Evolutionary conservation across 2,329 filamentous ascomycete species (phyloP).

Genomic region (Thelonectria rubi): DNA sequence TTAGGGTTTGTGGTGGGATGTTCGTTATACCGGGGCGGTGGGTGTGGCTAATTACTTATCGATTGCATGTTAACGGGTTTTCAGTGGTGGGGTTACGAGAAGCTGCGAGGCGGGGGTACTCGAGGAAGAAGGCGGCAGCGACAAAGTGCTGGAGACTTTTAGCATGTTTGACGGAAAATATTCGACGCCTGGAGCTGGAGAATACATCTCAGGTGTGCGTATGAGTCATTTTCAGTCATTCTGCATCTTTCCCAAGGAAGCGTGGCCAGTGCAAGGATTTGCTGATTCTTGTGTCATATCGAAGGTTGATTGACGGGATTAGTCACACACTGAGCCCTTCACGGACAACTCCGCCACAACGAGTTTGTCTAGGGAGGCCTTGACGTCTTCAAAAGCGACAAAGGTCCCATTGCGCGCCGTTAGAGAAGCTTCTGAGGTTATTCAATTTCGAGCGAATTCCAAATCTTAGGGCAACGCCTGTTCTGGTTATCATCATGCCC

Average conservation of each 20-base stretch:
- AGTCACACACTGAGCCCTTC: constrained; percentile 39
- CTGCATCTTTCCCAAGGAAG: constrained; percentile 24
- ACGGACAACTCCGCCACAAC: constrained; percentile 26
- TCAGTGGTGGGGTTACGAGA: constrained; percentile 31
- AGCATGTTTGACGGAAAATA: constrained; percentile 14
- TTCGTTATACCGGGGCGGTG: constrained; percentile 35
- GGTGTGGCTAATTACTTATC: constrained; percentile 41
- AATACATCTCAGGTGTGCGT: constrained; percentile 16
- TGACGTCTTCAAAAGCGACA: constrained; percentile 14
- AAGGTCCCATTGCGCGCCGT: background rate
- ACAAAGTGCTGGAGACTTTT: constrained; percentile 15
- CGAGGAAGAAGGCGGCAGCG: constrained; percentile 16
- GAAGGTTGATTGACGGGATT: constrained; percentile 28
- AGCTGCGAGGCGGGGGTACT: constrained; percentile 42
- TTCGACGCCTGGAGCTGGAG: background rate
- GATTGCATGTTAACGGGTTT: constrained; percentile 40
- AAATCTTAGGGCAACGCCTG: constrained; percentile 3
- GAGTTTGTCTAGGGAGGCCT: constrained; percentile 10
- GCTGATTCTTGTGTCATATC: constrained; percentile 32
- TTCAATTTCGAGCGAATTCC: background rate
- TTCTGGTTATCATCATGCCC: constrained; percentile 72
- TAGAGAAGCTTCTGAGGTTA: background rate
- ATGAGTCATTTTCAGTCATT: constrained; percentile 44
- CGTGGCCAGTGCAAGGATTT: constrained; percentile 19
- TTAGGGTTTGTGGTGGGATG: constrained; percentile 52